phyloP scores from a whole-genome alignment of 805 yeast genomes.

The Trichomonascus vanleenenianus region DNA sequence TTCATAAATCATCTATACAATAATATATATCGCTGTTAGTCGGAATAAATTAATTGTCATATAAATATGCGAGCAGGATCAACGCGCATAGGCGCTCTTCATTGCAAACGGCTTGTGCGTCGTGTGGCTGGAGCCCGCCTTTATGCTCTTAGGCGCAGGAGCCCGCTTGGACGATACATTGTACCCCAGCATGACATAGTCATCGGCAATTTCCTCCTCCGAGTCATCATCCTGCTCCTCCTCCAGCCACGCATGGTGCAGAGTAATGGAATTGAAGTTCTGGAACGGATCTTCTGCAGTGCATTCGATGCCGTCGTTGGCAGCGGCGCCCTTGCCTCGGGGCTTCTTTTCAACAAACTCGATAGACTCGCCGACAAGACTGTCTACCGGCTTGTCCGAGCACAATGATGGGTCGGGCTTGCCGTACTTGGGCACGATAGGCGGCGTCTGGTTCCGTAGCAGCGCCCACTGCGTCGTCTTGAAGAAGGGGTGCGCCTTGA shows the following conservation, averaged over 20 bases:
- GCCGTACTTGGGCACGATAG: constrained; percentile 81
- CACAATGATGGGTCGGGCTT: constrained; percentile 41
- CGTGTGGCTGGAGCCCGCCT: too few species aligned
- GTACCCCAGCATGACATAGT: constrained; percentile 8
- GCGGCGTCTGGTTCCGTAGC: constrained; percentile 86
- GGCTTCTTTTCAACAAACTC: constrained; percentile 23
- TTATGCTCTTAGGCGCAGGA: neutral
- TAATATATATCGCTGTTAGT: neutral
- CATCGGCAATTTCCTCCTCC: constrained; percentile 1
- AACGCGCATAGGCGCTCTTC: constrained; percentile 1
- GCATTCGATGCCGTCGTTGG: neutral
- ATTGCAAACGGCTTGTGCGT: neutral
- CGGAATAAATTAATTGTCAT: too few species aligned
- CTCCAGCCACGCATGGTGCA: constrained; percentile 57
- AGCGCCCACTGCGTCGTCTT: constrained; percentile 93
- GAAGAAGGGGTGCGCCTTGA: constrained; percentile 86
- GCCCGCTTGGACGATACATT: constrained; percentile 3
- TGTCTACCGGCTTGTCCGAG: constrained; percentile 4
- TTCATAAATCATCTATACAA: neutral
- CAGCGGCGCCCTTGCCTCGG: neutral
- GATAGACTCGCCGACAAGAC: constrained; percentile 21
- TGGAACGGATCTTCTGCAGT: constrained; percentile 66
- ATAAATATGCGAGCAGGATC: neutral
- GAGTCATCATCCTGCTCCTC: constrained; percentile 3
- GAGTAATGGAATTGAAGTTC: constrained; percentile 76